phyloP scores from a whole-genome alignment of 345 rosid genomes.

The Sisymbrium irio region DNA sequence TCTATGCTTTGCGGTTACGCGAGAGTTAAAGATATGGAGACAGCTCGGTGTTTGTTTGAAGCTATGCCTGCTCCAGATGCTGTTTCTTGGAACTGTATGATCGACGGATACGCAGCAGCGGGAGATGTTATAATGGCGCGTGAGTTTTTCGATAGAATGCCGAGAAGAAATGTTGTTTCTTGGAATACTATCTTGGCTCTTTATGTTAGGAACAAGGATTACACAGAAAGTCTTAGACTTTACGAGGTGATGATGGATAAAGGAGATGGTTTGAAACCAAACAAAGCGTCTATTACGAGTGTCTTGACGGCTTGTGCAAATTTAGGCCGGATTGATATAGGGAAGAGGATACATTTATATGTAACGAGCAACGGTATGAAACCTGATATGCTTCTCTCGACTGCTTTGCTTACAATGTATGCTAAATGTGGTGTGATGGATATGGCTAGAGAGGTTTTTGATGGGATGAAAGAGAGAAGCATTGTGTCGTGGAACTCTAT shows the following conservation, averaged over 20 bases:
- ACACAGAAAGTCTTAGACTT: conserved; percentile 47
- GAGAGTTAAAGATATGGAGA: conserved; percentile 38
- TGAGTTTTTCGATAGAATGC: conserved; percentile 48
- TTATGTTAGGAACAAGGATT: conserved; percentile 48
- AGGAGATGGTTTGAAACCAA: conserved; percentile 44
- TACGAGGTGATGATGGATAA: conserved; percentile 54
- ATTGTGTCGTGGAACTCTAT: conserved; percentile 54
- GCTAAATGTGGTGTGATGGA: conserved; percentile 43
- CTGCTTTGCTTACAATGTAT: conserved; percentile 60
- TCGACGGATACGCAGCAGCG: conserved; percentile 48
- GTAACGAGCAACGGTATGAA: conserved; percentile 36
- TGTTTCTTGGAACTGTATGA: conserved; percentile 65
- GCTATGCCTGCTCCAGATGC: conserved; percentile 47
- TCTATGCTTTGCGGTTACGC: conserved; percentile 57
- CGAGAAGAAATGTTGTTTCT: conserved; percentile 49
- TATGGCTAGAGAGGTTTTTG: conserved; percentile 43
- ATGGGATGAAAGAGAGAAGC: conserved; percentile 42
- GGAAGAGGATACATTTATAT: conserved; percentile 50
- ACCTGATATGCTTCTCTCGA: conserved; percentile 51
- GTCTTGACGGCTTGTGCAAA: conserved; percentile 57
- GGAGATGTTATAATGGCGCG: conserved; percentile 40
- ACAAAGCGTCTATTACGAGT: conserved; percentile 54
- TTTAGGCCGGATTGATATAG: conserved; percentile 45
- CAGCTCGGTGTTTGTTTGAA: conserved; percentile 42
- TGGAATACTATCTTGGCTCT: conserved; percentile 63